A percentile compares a stretch with the other conserved stretches of the same genome.
phyloP scores from a whole-genome alignment of 2,329 filamentous ascomycete species.

The Talaromyces sp. region DNA sequence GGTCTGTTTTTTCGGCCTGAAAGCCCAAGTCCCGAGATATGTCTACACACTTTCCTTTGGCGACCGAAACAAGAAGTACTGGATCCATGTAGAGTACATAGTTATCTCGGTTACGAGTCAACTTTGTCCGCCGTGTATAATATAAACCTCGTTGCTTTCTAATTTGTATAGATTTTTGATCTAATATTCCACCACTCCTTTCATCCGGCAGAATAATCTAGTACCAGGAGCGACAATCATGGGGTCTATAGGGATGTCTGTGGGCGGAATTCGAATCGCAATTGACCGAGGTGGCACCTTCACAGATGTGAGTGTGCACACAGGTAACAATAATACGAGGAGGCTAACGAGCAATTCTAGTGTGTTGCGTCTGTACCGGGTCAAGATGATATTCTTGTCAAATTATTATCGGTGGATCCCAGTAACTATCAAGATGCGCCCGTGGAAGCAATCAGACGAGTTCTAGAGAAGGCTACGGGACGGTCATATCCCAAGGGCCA shows the following conservation, averaged over 20 bases:
- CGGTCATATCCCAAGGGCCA: not conserved
- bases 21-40: no score
- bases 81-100: no score
- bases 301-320: conserved; percentile 1
- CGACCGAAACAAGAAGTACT: no score
- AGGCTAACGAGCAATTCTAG: not conserved
- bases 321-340: no score
- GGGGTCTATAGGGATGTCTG: not conserved
- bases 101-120: no score
- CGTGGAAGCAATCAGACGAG: not conserved
- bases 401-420: conserved; percentile 4
- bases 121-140: no score
- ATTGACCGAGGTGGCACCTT: conserved; percentile 2
- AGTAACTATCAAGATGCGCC: conserved; percentile 2
- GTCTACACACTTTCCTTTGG: no score
- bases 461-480: not conserved
- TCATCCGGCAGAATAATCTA: not conserved
- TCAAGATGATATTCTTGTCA: conserved; percentile 2
- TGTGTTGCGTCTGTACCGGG: conserved; percentile 5
- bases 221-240: not conserved
- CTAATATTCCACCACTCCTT: no score
- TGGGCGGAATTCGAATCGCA: not conserved
- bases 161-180: no score
- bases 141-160: no score
- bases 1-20: no score